Evolutionary conservation across 2,329 filamentous ascomycete species (phyloP), one percentile per base, ranked within the genome.

Genomic region (Claviceps cyperi): DNA sequence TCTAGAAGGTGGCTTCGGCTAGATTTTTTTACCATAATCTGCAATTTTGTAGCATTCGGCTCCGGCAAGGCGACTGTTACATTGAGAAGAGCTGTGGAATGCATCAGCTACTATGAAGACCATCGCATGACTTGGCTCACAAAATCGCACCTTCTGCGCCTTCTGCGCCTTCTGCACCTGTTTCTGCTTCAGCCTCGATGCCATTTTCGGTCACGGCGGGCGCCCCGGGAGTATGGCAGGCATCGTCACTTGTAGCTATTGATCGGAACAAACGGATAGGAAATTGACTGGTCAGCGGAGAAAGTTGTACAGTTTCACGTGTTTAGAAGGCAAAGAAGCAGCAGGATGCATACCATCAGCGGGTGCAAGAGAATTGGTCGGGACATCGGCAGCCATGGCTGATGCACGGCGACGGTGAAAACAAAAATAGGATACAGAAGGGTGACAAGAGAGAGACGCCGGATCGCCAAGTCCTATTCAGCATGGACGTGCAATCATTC

Each of bases 1-100:
- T 3, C 5, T 28, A 11, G 11, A 28, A n/a, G 15, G 36, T 21
- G 17, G 11, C 8, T 15, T 8, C 17, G n/a, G 43, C 24, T 28
- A 9, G 32, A 5, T 22, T 22, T 32, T 40, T 77, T 69, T 68
- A 94, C 89, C 79, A 88, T 90, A 58, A 96, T 81, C 64, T 90
- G 80, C 61, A 94, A 85, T 68, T 86, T 82, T 59, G 81, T 77
- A 13, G 86, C 80, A 51, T 64, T 59, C 59, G 82, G 78, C 63
- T 90, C 84, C 50, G 91, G 91, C 52, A 96, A 78, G 65, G 84
- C 79, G 61, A 97, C 81, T 53, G 81, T 85, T 61, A 96, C 62
- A 53, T 73, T 72, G 59, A 80, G 73, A 48, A 80, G 67, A 51
- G 75, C 75, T 73, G 40, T 7, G 21, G 7, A n/a, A 32, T 17